Percentiles rank a stretch among this genome's conserved stretches.
Evolutionary conservation across 2,329 filamentous ascomycete genomes (phyloP).

Genomic region (Aspergillus terreus): DNA sequence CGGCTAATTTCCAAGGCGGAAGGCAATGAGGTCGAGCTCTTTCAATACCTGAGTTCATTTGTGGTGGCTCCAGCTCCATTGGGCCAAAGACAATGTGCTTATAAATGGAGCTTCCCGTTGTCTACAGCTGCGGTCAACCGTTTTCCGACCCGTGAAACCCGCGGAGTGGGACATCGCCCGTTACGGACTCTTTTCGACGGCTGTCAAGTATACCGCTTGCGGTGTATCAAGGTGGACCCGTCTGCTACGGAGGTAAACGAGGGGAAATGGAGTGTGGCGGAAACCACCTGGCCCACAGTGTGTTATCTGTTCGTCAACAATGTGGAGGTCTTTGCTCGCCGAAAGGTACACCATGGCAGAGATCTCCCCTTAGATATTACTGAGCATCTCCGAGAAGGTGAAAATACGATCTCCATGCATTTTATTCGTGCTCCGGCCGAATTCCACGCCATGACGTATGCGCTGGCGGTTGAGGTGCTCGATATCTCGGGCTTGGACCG

Average conservation of each 20-base stretch:
- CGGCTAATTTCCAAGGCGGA: slow-evolving; percentile 22
- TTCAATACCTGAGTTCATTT: slow-evolving; percentile 34
- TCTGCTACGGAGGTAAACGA: slow-evolving; percentile 36
- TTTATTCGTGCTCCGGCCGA: slow-evolving; percentile 40
- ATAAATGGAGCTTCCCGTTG: slow-evolving; percentile 37
- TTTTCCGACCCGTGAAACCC: slow-evolving; percentile 26
- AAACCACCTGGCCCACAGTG: slow-evolving; percentile 67
- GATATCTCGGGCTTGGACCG: slow-evolving; percentile 47
- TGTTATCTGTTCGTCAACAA: slow-evolving; percentile 68
- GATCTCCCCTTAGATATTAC: slow-evolving; percentile 76
- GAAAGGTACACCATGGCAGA: slow-evolving; percentile 69
- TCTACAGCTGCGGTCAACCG: slow-evolving; percentile 22
- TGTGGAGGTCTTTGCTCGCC: slow-evolving; percentile 54
- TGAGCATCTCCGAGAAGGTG: slow-evolving; percentile 51
- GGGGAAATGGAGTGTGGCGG: slow-evolving; percentile 59
- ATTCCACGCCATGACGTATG: slow-evolving; percentile 42
- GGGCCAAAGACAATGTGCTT: slow-evolving; percentile 19
- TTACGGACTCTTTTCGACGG: slow-evolving; percentile 45
- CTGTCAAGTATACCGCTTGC: slow-evolving; percentile 63
- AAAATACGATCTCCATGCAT: slow-evolving; percentile 59
- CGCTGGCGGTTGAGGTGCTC: slow-evolving; percentile 68
- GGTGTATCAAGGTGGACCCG: slow-evolving; percentile 54
- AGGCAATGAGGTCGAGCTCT: slow-evolving; percentile 27
- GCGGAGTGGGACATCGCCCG: slow-evolving; percentile 19
- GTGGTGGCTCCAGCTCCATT: slow-evolving; percentile 28